Base-by-base conservation (phyloP, 2,329 filamentous ascomycete species). In the Trichoderma sp. region DNA sequence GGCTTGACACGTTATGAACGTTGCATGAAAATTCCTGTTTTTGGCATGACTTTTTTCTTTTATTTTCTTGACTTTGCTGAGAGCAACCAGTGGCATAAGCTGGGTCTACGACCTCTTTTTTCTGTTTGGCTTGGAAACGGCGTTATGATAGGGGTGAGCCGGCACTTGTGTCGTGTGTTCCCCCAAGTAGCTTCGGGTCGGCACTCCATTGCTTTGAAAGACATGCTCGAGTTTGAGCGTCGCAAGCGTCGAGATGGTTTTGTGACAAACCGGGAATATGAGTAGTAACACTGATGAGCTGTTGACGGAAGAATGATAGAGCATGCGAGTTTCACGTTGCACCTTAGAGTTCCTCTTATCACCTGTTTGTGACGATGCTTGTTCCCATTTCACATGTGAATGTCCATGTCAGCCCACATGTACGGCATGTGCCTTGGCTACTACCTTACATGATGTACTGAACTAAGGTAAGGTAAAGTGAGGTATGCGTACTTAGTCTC, bases 41-140 rank as follows among this genome's bases (percentile, higher is more conserved):
- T 70, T 57, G 32, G 59, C 57, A 69, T 69, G 66, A 47, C 28
- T 55, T 34, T 66, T 36, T 50, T 15, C n/a, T 43, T 67, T 43
- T 66, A 20, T 28, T 47, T 50, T 62, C n/a, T 53, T 36, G 66
- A 53, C 57, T 62, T 61, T 13, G 39, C 39, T 50, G 28, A 61
- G 55, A 68, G 66, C 66, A 69, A 66, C 63, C 63, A 36, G 30
- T 36, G 39, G 43, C 28, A 50, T 66, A 47, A 66, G 47, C 63
- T 55, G 63, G 39, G 39, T 36, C 47, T 66, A 30, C 63, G 47
- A 50, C 39, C 26, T 62, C 30, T 23, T 53, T 68, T 34, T 47
- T 61, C 55, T 61, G 23, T 43, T 47, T 62, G 23, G 43, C 39
- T 63, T 71, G 70, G 70, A 71, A 61, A 71, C 43, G 70, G 63